A percentile compares a stretch with the other conserved stretches of the same genome.
phyloP scores from a whole-genome alignment of 495 filamentous ascomycete species.

The Cercophora newfieldiana region DNA sequence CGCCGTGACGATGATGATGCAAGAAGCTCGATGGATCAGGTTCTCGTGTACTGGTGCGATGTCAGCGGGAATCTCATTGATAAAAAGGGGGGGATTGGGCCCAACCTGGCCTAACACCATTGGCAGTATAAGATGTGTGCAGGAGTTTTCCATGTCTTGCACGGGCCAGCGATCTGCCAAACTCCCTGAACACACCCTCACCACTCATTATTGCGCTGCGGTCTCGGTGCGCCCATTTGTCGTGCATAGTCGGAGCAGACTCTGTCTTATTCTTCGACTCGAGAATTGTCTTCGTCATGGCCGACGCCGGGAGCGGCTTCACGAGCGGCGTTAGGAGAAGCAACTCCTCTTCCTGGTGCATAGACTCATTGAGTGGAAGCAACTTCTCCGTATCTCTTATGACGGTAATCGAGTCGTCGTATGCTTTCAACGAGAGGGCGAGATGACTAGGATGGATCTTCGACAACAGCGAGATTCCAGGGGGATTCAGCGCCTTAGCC shows the following conservation, averaged over 20 bases:
- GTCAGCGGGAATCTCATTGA: conserved; percentile 16
- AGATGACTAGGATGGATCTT: conserved; percentile 77
- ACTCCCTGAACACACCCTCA: conserved; percentile 81
- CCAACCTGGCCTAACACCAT: conserved; percentile 72
- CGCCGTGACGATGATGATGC: conserved; percentile 83
- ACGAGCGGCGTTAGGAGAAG: conserved; percentile 81
- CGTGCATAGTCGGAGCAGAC: conserved; percentile 49
- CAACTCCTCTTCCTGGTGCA: conserved; percentile 80
- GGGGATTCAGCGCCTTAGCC: conserved; percentile 79
- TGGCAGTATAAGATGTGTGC: conserved; percentile 89
- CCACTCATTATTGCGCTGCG: conserved; percentile 77
- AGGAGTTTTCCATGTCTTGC: conserved; percentile 78
- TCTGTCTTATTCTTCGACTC: conserved; percentile 48
- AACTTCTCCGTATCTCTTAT: conserved; percentile 79
- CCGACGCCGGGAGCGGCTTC: conserved; percentile 81
- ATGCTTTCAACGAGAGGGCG: conserved; percentile 74
- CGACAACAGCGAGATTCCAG: conserved; percentile 69
- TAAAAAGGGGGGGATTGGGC: not conserved
- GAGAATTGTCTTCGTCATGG: conserved; percentile 58
- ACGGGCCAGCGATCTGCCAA: conserved; percentile 77
- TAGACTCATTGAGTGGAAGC: conserved; percentile 71
- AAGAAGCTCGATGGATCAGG: conserved; percentile 79
- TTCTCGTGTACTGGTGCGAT: conserved; percentile 69
- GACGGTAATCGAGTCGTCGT: conserved; percentile 82
- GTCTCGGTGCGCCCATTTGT: conserved; percentile 55